A percentile compares a stretch with the other conserved stretches of the same genome.
Conservation (phyloP, 371 early-diverging fungal species). For the Massospora cicadina region DNA sequence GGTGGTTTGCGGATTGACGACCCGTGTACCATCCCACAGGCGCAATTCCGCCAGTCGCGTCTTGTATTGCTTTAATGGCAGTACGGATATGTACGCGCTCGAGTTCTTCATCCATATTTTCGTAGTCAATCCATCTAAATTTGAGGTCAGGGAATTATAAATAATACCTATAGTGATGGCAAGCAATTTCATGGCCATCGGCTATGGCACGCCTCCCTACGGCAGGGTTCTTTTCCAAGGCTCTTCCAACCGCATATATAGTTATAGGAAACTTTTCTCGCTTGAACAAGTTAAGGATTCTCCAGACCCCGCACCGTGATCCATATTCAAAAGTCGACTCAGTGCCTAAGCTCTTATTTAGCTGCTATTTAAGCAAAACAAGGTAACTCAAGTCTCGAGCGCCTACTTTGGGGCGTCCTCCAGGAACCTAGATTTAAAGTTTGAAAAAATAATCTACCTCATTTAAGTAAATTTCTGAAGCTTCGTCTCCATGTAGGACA, state of each 20-base stretch:
- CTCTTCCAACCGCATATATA: conserved; percentile 2
- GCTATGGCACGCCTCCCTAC: not conserved
- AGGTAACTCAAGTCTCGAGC: not conserved
- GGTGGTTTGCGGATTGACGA: not conserved
- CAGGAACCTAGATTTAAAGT: not conserved
- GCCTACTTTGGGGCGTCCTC: not conserved
- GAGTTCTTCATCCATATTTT: not conserved
- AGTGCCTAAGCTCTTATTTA: too few relatives aligned
- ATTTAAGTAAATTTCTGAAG: conserved; percentile 3
- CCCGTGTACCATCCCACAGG: conserved; percentile 10
- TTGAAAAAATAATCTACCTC: not conserved
- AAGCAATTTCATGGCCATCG: conserved; percentile 3
- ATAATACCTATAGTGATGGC: conserved; percentile 8
- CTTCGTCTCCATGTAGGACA: conserved; percentile 1
- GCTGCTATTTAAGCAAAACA: too few relatives aligned
- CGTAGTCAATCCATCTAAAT: conserved; percentile 8
- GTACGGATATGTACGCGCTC: not conserved
- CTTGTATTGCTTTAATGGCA: not conserved
- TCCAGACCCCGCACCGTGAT: not conserved
- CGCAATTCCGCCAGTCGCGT: not conserved
- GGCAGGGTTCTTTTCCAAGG: not conserved
- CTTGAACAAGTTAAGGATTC: conserved; percentile 1
- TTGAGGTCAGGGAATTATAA: not conserved
- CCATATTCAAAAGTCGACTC: conserved; percentile 9
- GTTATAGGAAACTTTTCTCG: not conserved